Evolutionary conservation across 2,329 filamentous ascomycete genomes (phyloP), one percentile per base, ranked within the genome.

Genomic region (Lomentospora prolificans): DNA sequence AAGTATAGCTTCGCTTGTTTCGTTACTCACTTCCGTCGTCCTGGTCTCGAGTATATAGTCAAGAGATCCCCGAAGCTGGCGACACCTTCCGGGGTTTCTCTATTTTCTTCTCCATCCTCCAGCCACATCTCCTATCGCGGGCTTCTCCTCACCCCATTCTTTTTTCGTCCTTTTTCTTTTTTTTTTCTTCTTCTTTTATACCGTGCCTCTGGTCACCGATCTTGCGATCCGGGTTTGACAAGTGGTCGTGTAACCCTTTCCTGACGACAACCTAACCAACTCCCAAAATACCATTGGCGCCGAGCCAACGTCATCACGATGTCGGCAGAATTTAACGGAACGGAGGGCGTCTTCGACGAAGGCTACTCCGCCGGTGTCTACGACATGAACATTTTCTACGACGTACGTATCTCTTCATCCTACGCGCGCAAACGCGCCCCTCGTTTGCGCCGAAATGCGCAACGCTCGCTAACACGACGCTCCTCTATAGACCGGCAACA

Each of bases 321-420:
- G 69, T 69, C 67, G 56, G 65, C 65, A 57, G 61, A 64, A 44
- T 82, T 80, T 69, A 78, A 77, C 64, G 79, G 78, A 65, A 78
- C 74, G 55, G 64, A 63, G 28, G 77, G 70, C 57, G 64, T 65
- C 60, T 77, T 78, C 64, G 71, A 79, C 65, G 69, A 72, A 60
- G 79, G 79, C 57, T 76, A 77, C 67, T 77, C 77, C 54, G 65
- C 69, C 55, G 66, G 62, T 9, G 69, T 73, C 72, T 84, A 72
- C 77, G 81, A 96, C 70, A 78, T 95, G 62, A 96, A 96, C 71
- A 74, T 91, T 63, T 95, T 82, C 71, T 96, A 95, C 73, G 81
- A 89, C 69, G 86, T 88, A 74, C 62, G 79, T 66, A 51, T 55
- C 4, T 33, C 50, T 53, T 19, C 31, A 2, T 39, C 30, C 25